A percentile compares a stretch with the other conserved stretches of the same genome.
Evolutionary conservation across 495 filamentous ascomycete genomes (phyloP).

Genomic region (Parathielavia hyrcaniae): DNA sequence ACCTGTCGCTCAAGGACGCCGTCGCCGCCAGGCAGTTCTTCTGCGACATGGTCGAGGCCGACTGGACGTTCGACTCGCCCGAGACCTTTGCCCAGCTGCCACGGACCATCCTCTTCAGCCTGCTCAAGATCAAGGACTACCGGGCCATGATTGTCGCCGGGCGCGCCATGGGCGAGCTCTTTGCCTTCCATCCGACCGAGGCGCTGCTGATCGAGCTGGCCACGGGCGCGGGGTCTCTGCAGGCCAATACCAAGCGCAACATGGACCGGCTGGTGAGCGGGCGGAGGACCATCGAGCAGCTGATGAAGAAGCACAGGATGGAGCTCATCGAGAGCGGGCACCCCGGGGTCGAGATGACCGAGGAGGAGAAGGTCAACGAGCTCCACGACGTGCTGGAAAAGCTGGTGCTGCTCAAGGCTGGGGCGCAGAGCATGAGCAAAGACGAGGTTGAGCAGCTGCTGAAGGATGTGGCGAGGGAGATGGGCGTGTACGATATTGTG

Average conservation of each 20-base stretch:
- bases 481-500: conserved; percentile 46
- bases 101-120: conserved; percentile 40
- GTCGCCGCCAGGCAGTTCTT: conserved; percentile 52
- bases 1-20: conserved; percentile 45
- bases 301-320: conserved; percentile 22
- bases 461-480: conserved; percentile 45
- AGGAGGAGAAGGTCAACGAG: conserved; percentile 26
- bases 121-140: conserved; percentile 41
- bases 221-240: conserved; percentile 34
- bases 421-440: conserved; percentile 25
- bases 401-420: conserved; percentile 40
- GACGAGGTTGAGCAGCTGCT: conserved; percentile 40
- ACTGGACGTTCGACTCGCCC: conserved; percentile 31
- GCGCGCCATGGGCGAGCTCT: conserved; percentile 47
- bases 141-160: conserved; percentile 56
- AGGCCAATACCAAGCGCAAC: conserved; percentile 32
- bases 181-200: conserved; percentile 46
- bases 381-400: conserved; percentile 28
- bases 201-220: conserved; percentile 39
- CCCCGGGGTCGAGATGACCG: conserved; percentile 20
- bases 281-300: conserved; percentile 27
- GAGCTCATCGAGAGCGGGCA: conserved; percentile 19
- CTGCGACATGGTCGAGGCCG: conserved; percentile 50
- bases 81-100: conserved; percentile 35
- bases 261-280: conserved; percentile 33